Conservation (phyloP, 192 early-diverging fungal genomes). For the Backusella mclennaniae region DNA sequence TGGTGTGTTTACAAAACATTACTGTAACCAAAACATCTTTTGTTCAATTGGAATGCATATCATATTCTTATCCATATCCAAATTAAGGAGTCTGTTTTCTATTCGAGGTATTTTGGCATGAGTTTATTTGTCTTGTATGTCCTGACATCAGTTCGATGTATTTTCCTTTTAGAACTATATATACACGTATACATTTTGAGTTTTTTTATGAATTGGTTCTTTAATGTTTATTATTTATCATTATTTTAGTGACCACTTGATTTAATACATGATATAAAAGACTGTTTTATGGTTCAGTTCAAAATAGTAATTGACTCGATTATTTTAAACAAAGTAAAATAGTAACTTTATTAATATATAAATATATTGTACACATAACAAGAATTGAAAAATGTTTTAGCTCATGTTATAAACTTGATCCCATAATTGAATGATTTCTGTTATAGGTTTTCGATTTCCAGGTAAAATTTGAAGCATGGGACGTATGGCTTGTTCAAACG, state of each 20-base stretch:
- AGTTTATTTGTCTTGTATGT: not conserved
- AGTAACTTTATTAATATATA: not conserved
- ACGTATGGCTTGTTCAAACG: not conserved
- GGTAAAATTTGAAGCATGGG: not conserved
- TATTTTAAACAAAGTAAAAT: not conserved
- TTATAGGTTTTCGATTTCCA: not conserved
- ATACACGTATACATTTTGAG: not conserved
- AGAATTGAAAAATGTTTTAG: not conserved
- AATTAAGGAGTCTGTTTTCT: too few relatives aligned
- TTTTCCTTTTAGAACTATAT: not conserved
- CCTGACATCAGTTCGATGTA: not conserved
- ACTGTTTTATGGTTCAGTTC: not conserved
- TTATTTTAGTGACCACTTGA: not conserved
- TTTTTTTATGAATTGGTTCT: not conserved
- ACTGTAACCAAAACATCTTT: not conserved
- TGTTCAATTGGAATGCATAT: not conserved
- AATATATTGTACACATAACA: not conserved
- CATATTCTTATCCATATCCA: not conserved
- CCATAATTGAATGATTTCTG: not conserved
- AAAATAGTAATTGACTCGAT: not conserved
- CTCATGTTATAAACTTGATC: conserved; percentile 3
- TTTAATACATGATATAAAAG: not conserved
- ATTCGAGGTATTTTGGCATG: too few relatives aligned
- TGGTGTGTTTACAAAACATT: too few relatives aligned
- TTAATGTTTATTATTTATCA: not conserved